Evolutionary conservation across 768 basidiomycete genomes (phyloP).

Genomic region (Suillus weaverae): DNA sequence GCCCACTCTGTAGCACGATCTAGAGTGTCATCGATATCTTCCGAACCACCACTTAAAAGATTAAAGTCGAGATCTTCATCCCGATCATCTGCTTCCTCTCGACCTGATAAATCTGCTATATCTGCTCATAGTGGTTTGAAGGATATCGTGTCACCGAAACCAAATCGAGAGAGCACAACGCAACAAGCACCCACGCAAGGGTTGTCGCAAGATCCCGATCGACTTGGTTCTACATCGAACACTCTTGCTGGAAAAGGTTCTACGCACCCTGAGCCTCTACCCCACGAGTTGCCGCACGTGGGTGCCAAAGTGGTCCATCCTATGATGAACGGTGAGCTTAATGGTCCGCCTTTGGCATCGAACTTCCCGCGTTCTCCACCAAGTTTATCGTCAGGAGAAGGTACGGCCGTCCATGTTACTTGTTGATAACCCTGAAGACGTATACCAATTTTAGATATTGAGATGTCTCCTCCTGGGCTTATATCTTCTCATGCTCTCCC

Average conservation of each 20-base stretch:
- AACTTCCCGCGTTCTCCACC: not conserved
- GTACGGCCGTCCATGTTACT: not conserved
- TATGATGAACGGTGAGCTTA: conserved; percentile 16
- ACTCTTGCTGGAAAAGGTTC: conserved; percentile 7
- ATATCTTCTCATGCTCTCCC: conserved; percentile 2
- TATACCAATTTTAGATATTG: conserved; percentile 1
- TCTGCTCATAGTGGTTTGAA: conserved; percentile 19
- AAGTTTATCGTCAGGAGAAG: not conserved
- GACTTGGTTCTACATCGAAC: conserved; percentile 10
- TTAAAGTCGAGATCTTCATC: conserved; percentile 48
- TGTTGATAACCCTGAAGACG: conserved; percentile 2
- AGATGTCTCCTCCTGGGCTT: conserved; percentile 8
- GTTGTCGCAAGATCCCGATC: conserved; percentile 1
- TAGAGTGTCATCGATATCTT: conserved; percentile 29
- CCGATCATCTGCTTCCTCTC: conserved; percentile 49
- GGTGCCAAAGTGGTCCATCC: conserved; percentile 18
- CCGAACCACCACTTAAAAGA: conserved; percentile 33
- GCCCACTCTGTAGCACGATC: conserved; percentile 23
- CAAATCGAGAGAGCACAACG: not conserved
- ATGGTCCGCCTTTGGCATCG: conserved; percentile 12
- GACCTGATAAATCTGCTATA: conserved; percentile 24
- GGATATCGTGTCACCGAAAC: not conserved
- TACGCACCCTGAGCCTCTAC: conserved; percentile 17
- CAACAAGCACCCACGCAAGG: not conserved
- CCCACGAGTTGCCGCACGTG: conserved; percentile 26